Evolutionary conservation across 495 filamentous ascomycete species (phyloP).

Genomic region (Neurospora discreta): DNA sequence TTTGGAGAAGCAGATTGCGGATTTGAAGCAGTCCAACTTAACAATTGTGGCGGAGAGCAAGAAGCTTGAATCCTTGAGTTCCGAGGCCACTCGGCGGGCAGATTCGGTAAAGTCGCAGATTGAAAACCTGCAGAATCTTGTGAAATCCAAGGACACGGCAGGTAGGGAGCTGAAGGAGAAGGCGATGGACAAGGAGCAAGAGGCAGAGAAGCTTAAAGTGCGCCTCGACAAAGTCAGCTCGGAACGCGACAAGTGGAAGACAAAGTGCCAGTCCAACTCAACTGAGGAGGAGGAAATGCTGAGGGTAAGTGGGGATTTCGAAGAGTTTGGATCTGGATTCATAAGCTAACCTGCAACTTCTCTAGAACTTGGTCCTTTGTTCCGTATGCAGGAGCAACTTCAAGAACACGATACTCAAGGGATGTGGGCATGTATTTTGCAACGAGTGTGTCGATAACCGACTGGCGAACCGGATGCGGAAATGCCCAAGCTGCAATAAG

Average conservation of each 20-base stretch:
- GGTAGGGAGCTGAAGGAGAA: conserved; percentile 52
- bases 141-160: conserved; percentile 62
- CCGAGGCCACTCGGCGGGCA: conserved; percentile 52
- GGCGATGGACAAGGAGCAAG: conserved; percentile 46
- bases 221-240: conserved; percentile 63
- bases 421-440: conserved; percentile 96
- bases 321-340: not conserved
- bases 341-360: not conserved
- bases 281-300: conserved; percentile 74
- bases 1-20: conserved; percentile 79
- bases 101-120: conserved; percentile 71
- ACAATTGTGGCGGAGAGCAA: conserved; percentile 56
- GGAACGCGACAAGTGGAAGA: conserved; percentile 70
- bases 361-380: conserved; percentile 75
- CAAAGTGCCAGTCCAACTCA: conserved; percentile 65
- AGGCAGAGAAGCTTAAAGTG: conserved; percentile 62
- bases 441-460: conserved; percentile 77
- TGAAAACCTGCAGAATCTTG: conserved; percentile 56
- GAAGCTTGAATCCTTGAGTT: conserved; percentile 54
- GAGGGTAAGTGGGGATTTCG: conserved; percentile 47
- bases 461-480: conserved; percentile 75
- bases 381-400: conserved; percentile 81
- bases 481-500: conserved; percentile 86
- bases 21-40: conserved; percentile 63
- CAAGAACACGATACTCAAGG: conserved; percentile 86